Evolutionary conservation across 2,329 filamentous ascomycete genomes (phyloP), one percentile per base, ranked within the genome.

Genomic region (Pestalotiopsis sp.): DNA sequence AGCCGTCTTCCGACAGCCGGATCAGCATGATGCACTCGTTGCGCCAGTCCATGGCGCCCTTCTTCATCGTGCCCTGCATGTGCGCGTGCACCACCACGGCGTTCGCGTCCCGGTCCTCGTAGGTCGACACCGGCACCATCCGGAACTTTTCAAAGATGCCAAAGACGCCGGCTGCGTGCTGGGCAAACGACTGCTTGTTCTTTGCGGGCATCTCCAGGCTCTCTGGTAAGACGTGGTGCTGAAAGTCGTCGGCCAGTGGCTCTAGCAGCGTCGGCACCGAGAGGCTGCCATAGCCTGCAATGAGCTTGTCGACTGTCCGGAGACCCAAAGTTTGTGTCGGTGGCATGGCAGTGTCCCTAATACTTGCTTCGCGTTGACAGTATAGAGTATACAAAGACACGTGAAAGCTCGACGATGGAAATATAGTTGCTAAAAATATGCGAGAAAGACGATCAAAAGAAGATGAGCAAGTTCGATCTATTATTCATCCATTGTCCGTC

Each of bases 111-210:
- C 70, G 70, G 58, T 80, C 79, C 41, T 80, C 77, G 66, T 76
- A 75, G 25, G 81, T 74, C 1, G 72, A 70, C 63, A 77, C 75
- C 0, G 82, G 80, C 4, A 78, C 70, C 79, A 85, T 82, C 9
- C 73, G 70, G 70, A 85, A 84, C 9, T 72, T 70, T 39, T 77
- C 74, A 71, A 85, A 85, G 14, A 84, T 69, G 6, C 76, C 78
- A 70, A 83, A 83, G 39, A 84, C 80, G 52, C 77, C 77, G 1
- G 71, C 71, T 1, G 82, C 81, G 72, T 84, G 81, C 12, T 74
- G 71, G 20, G 77, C 75, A 65, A 84, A 85, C 1, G 77, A 73
- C 1, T 77, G 76, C 60, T 76, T 76, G 68, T 79, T 72, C 31
- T 80, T 78, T 4, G 75, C 65, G 1, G 79, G 78, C 72, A 83